Evolutionary conservation across 2,329 filamentous ascomycete genomes (phyloP).

Genomic region (Fusarium sp.): DNA sequence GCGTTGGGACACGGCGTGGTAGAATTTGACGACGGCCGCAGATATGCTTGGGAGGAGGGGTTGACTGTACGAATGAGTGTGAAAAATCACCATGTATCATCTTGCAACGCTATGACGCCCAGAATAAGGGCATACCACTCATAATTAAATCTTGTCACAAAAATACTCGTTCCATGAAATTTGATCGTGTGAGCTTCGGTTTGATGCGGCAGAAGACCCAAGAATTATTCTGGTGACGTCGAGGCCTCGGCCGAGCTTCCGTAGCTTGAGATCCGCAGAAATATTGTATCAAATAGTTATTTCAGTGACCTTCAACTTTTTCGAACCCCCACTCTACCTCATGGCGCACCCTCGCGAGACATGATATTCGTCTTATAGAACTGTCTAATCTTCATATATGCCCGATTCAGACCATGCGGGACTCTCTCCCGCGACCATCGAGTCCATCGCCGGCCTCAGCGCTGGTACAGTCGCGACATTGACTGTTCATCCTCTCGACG

Average conservation of each 20-base stretch:
- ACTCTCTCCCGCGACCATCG: conserved; percentile 80
- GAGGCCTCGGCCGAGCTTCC: conserved; percentile 25
- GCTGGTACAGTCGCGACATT: conserved; percentile 89
- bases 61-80: conserved; percentile 34
- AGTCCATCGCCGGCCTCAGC: conserved; percentile 88
- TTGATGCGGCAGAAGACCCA: conserved; percentile 18
- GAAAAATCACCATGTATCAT: conserved; percentile 39
- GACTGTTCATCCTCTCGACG: conserved; percentile 89
- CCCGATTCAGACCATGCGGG: conserved; percentile 62
- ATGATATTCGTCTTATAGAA: conserved; percentile 35
- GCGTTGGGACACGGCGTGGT: conserved; percentile 39
- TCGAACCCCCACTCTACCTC: neutral
- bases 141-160: conserved; percentile 25
- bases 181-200: neutral
- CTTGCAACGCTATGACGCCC: conserved; percentile 25
- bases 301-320: neutral
- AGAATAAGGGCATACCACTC: conserved; percentile 33
- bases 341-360: conserved; percentile 24
- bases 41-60: conserved; percentile 30
- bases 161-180: neutral
- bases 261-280: conserved; percentile 27
- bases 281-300: conserved; percentile 22
- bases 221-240: conserved; percentile 28
- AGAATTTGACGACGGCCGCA: conserved; percentile 25
- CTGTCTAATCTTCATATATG: conserved; percentile 50